Evolutionary conservation across 352 stramenopile species (phyloP), one percentile per base, ranked within the genome.

Genomic region (Phytopythium sindhum): DNA sequence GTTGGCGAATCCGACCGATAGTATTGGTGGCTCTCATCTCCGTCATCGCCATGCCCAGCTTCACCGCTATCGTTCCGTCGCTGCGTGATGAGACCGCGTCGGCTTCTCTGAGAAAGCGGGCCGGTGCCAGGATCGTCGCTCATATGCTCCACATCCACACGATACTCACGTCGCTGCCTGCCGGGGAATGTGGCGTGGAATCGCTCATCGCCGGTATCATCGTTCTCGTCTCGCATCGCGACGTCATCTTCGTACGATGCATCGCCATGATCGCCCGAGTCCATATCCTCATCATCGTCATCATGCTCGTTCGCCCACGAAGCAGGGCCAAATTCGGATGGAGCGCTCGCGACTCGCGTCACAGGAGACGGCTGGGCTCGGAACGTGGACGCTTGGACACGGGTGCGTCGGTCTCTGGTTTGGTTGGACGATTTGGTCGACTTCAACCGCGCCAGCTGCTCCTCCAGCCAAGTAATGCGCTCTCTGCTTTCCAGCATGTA

Each of bases 291-390:
- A 62, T 92, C 80, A 2, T 88, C 80, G 29, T 86, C 80, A 9
- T 86, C 77, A 29, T 90, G 80, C 19, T 91, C 84, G 47, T 93
- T 93, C 9, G 77, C 77, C 84, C 84, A 90, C 0, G 84, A 90
- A 7, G 79, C 65, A 39, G 71, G 74, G 6, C 75, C 74, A 21
- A 67, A 69, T 10, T 73, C 59, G n/a, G 57, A 23, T 23, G 57
- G 41, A 23, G 11, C 28, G 45, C 42, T 70, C 15, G 15, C 15
- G 8, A 39, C 55, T 60, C 37, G 35, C 14, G 19, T 31, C 29
- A 31, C 12, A n/a, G 31, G 52, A 12, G 35, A 11, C 23, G 55
- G 35, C 37, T 60, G 55, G 19, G 55, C 33, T 37, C 55, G 33
- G 17, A 24, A 31, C 26, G 55, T 14, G 3, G 55, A 51, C 12